Evolutionary conservation across 2,329 filamentous ascomycete genomes (phyloP), one percentile per base, ranked within the genome.

Genomic region (Alternaria alternata): DNA sequence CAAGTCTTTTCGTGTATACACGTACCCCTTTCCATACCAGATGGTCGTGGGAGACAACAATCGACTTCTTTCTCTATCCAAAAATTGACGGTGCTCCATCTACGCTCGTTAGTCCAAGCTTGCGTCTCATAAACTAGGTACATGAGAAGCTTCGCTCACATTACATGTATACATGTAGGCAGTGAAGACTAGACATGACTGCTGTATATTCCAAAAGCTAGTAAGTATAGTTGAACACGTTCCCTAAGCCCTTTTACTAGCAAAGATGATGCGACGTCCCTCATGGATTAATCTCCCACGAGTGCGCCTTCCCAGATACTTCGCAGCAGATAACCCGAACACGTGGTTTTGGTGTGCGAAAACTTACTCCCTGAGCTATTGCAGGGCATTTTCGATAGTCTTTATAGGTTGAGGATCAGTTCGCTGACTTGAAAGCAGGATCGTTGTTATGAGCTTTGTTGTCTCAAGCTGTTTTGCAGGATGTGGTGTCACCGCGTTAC

Each of bases 291-390:
- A 57, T 52, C 49, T 47, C 34, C 55, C 42, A 58, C 24, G 46
- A 34, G 42, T 34, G 47, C 47, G 30, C 47, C 11, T 51, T 20
- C 34, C 9, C 54, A 61, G 58, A 61, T 61, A 61, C 58, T 61
- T 51, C 42, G 58, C 43, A 61, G 32, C 41, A 61, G 54, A 57
- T 20, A 48, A 28, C 58, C 54, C 57, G 28, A 16, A 11, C 11
- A n/a, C n/a, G 57, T 38, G 58, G 58, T 38, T 53, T 61, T 41
- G 38, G 7, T 61, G 58, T 61, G 58, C 58, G 58, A 61, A 18
- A 51, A 3, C n/a, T n/a, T 42, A 32, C 6, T 32, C n/a, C 53
- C 58, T 61, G 58, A 61, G 58, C 32, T 57, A 39, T 18, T 22
- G n/a, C 9, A 24, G 38, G 18, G n/a, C 14, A 42, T 8, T 1